A percentile compares a stretch with the other conserved stretches of the same genome.
Evolutionary conservation across 768 basidiomycete genomes (phyloP).

Genomic region (Russula dissimulans): DNA sequence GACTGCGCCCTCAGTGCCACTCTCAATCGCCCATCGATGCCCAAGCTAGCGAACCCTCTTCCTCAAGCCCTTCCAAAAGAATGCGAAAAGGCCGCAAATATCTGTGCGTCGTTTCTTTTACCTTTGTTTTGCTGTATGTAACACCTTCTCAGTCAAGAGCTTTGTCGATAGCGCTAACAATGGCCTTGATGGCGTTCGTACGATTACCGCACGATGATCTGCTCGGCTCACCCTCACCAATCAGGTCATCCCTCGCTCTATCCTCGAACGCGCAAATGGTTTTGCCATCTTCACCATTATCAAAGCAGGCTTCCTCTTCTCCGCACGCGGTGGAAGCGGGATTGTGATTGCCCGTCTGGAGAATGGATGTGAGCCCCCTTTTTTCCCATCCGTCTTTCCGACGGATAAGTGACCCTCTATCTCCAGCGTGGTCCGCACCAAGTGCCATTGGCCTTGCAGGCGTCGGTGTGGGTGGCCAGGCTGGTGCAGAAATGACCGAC

Average conservation of each 20-base stretch:
- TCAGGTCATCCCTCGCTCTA: slow-evolving; percentile 45
- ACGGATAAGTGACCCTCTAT: background rate
- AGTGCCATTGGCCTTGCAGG: slow-evolving; percentile 93
- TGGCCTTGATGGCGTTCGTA: slow-evolving; percentile 68
- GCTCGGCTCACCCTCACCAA: background rate
- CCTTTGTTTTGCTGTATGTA: background rate
- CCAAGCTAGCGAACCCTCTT: slow-evolving; percentile 40
- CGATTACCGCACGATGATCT: background rate
- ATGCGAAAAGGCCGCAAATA: slow-evolving; percentile 80
- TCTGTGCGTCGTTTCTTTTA: slow-evolving; percentile 43
- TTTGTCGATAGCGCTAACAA: slow-evolving; percentile 78
- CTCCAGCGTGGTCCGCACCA: slow-evolving; percentile 82
- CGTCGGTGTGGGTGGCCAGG: slow-evolving; percentile 76
- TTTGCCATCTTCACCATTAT: slow-evolving; percentile 90
- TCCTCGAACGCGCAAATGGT: slow-evolving; percentile 52
- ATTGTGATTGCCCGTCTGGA: slow-evolving; percentile 78
- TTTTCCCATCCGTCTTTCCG: background rate
- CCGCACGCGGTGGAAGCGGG: slow-evolving; percentile 75
- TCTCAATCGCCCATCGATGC: background rate
- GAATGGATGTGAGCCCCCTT: slow-evolving; percentile 59
- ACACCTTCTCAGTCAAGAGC: slow-evolving; percentile 50
- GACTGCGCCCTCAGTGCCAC: background rate
- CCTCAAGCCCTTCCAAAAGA: slow-evolving; percentile 68
- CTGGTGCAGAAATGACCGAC: slow-evolving; percentile 83
- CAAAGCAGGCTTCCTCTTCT: slow-evolving; percentile 61